Evolutionary conservation across 306 rosid species (phyloP), one percentile per base, ranked within the genome.

Genomic region (Citrullus amarus): DNA sequence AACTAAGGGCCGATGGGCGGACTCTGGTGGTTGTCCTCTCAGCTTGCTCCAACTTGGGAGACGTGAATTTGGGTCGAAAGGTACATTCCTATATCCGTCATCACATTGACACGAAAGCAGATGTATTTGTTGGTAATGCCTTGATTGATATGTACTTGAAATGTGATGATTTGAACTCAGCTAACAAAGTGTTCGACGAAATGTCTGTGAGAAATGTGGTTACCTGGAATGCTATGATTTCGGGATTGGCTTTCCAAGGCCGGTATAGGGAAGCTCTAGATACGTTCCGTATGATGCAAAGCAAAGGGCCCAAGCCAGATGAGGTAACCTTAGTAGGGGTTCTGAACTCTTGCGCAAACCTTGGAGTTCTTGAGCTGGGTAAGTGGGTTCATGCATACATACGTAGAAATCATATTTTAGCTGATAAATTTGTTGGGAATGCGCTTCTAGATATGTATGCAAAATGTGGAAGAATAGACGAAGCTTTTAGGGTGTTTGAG

Each of bases 401-500:
- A 1, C 81, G 82, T 62, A 81, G 66, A 67, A 68, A 83, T 70
- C 63, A 12, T 34, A 83, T 81, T 18, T 76, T 68, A 70, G 83
- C 85, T 6, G 86, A 81, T 28, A 78, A 86, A 60, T 83, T 78
- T 79, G 79, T 83, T 60, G 89, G 89, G 53, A 86, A 83, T 71
- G 89, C 83, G 6, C 81, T 86, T 14, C 57, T 86, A 68, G 86
- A 83, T 78, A 86, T 86, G 89, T 83, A 86, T 79, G 86, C 83
- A 5, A 86, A 86, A 57, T 86, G 89, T 62, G 89, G 89, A 48
- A 81, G 81, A 68, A 79, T 86, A 75, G 83, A 83, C 72, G 80
- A 61, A 72, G 83, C 86, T 38, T 62, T 75, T 11, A 61, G 69
- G 54, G 86, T 83, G 57, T 86, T 86, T 58, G 79, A 70, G 44